These are phyloP conservation scores for Chlorophyllum brunneum DNA, from an alignment of 768 basidiomycete genomes.

Conservation along the genomic window DNA sequence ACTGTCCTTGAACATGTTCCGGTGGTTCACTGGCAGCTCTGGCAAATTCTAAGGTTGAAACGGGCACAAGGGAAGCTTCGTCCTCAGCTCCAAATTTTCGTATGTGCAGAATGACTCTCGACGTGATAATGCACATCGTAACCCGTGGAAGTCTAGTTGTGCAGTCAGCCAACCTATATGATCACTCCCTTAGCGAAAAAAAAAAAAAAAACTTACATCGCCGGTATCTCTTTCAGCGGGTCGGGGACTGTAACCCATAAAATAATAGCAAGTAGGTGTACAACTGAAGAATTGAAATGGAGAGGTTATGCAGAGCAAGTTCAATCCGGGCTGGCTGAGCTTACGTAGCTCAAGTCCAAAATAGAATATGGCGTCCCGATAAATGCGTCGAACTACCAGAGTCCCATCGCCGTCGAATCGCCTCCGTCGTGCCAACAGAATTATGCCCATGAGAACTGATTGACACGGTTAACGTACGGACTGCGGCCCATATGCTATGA, in stretches of 20 bases:
- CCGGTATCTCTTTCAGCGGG: not conserved
- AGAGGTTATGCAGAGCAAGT: too few species aligned
- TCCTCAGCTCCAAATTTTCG: constrained; percentile 40
- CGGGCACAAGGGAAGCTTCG: too few species aligned
- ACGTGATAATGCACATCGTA: constrained; percentile 5
- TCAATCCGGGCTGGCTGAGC: too few species aligned
- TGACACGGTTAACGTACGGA: too few species aligned
- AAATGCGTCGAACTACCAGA: not conserved
- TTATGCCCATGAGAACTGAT: not conserved
- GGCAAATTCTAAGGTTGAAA: too few species aligned
- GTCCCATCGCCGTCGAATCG: not conserved
- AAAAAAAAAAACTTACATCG: not conserved
- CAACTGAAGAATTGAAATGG: not conserved
- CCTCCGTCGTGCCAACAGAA: not conserved
- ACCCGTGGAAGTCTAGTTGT: not conserved
- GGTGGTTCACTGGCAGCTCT: too few species aligned
- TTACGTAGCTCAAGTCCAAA: not conserved
- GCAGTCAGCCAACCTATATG: too few species aligned
- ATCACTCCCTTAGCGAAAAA: not conserved
- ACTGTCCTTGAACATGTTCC: too few species aligned
- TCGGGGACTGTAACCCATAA: not conserved
- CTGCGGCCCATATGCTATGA: too few species aligned
- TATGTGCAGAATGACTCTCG: constrained; percentile 24
- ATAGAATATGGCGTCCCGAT: not conserved
- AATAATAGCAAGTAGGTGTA: not conserved